Evolutionary conservation across 805 yeast genomes (phyloP), one percentile per base, ranked within the genome.

Genomic region (Suhomyces prunicola): DNA sequence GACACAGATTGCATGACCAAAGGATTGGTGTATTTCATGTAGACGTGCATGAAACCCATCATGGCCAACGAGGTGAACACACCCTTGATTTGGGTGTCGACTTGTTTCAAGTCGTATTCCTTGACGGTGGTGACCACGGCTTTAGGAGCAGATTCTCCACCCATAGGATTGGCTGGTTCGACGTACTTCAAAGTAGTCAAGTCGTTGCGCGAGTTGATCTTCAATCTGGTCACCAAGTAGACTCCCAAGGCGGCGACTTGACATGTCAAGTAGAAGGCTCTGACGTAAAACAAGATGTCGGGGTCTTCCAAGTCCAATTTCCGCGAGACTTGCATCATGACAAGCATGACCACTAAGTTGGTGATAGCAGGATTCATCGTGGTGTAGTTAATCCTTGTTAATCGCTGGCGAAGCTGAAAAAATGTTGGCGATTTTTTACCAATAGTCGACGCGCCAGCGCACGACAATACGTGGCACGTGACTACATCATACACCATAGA

Each of bases 31-130:
- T 90, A 94, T 75, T 90, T 88, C 96, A 94, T 84, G 84, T 93
- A 93, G 57, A 94, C 67, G 74, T 94, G 99, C 98, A 93, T 92
- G 85, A 93, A 88, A 24, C 87, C 96, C 92, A 94, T 92, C 96
- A 94, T 90, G 64, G 96, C 97, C 62, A 92, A 69, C 59, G 96
- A 88, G 58, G 96, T 88, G 80, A 87, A 85, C 60, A 90, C 82
- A 59, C 96, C 84, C 74, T 88, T 90, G 72, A 92, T 81, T 55
- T 90, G 85, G 50, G 83, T 56, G 71, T 88, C 85, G 57, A 93
- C 81, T 77, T 93, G 97, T 68, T 85, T 81, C 70, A 92, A 82
- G 73, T 94, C 99, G 79, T 94, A 94, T 63, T 94, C 97, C 79
- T 85, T 90, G 59, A 91, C 90, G 50, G 98, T 93, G 60, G 97